Conservation (phyloP, 257 asterid genomes). For the Ilex aquifolium region DNA sequence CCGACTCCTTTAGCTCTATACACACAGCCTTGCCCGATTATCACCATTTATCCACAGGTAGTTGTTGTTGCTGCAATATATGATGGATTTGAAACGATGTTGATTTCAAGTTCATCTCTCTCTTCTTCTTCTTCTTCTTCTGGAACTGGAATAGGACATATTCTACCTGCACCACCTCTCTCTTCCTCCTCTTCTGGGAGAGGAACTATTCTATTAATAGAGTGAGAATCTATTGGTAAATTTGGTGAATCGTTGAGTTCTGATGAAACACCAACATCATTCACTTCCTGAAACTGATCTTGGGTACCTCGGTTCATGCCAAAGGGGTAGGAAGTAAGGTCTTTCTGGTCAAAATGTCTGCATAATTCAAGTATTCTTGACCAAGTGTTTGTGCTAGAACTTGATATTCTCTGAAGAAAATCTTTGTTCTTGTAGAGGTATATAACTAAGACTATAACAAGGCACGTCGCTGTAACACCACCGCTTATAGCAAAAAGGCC, state of each 20-base stretch:
- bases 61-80: too few species aligned
- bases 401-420: conserved; percentile 11
- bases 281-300: conserved; percentile 1
- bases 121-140: too few species aligned
- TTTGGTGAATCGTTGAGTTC: too few species aligned
- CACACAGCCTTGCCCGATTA: too few species aligned
- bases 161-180: too few species aligned
- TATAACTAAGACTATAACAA: conserved; percentile 23
- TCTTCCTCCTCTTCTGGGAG: background rate
- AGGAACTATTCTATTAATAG: background rate
- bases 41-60: too few species aligned
- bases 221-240: conserved; percentile 3
- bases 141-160: too few species aligned
- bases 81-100: too few species aligned
- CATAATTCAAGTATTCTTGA: conserved; percentile 10
- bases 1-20: too few species aligned
- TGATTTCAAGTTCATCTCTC: too few species aligned
- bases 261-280: conserved; percentile 6
- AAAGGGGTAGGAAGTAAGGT: conserved; percentile 6
- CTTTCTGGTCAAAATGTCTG: conserved; percentile 9
- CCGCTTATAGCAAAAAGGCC: background rate
- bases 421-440: conserved; percentile 30
- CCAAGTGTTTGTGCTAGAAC: conserved; percentile 4
- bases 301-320: background rate
- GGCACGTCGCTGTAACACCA: background rate